Evolutionary conservation across 2,329 filamentous ascomycete species (phyloP).

Genomic region (Apiospora saccharicola): DNA sequence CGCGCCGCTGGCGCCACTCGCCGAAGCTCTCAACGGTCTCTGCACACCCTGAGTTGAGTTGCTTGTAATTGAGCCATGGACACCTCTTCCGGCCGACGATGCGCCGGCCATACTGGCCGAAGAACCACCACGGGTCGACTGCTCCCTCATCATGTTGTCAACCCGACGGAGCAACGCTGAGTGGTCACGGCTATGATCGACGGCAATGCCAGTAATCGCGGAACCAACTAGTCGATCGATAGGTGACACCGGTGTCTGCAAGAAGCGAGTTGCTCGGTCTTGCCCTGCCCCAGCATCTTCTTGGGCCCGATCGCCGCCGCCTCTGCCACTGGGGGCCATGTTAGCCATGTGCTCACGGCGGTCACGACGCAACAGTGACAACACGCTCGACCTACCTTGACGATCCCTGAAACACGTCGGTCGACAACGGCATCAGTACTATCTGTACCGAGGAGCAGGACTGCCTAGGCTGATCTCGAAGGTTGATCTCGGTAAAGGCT

Average conservation of each 20-base stretch:
- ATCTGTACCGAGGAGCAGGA: neutral
- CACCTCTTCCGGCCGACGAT: neutral
- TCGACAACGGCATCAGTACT: neutral
- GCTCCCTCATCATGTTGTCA: neutral
- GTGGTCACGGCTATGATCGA: neutral
- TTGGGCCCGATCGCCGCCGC: neutral
- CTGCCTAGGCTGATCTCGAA: neutral
- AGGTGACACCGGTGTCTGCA: neutral
- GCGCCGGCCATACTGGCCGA: neutral
- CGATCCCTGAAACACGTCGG: slow-evolving; percentile 8
- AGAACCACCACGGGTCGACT: neutral
- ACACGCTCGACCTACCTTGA: neutral
- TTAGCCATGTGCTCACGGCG: neutral
- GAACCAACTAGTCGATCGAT: neutral
- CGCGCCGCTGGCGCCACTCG: neutral
- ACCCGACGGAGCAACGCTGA: neutral
- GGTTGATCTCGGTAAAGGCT: no score
- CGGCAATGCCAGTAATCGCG: neutral
- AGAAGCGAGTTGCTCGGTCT: neutral
- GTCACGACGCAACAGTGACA: neutral
- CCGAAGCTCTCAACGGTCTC: neutral
- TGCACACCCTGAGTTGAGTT: neutral
- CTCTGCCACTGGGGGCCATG: neutral
- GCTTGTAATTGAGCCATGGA: neutral
- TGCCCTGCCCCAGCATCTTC: neutral